These are phyloP conservation scores for Myochromella boudieri DNA, from an alignment of 768 basidiomycete genomes.

Conservation along the genomic window DNA sequence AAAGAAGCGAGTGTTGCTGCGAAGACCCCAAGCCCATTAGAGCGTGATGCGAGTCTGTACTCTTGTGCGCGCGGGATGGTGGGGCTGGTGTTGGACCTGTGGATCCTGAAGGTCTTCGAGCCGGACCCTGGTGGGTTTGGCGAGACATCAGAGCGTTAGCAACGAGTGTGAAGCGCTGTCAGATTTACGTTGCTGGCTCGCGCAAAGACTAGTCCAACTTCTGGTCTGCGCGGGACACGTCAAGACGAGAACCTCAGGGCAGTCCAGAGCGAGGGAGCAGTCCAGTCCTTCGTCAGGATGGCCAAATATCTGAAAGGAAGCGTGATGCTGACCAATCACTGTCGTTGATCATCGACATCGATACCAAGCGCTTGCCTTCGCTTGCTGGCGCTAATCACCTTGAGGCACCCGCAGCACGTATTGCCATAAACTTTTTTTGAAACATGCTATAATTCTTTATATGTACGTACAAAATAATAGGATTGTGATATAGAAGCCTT, in stretches of 20 bases:
- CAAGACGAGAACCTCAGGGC: slow-evolving; percentile 15
- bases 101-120: slow-evolving; percentile 62
- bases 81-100: slow-evolving; percentile 31
- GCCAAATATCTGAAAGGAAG: slow-evolving; percentile 19
- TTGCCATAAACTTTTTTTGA: slow-evolving; percentile 1
- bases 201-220: neutral
- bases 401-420: neutral
- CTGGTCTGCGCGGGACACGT: slow-evolving; percentile 14
- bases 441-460: neutral
- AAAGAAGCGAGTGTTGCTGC: slow-evolving; percentile 33
- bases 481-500: neutral
- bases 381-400: neutral
- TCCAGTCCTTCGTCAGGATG: slow-evolving; percentile 23
- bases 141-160: slow-evolving; percentile 10
- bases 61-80: slow-evolving; percentile 54
- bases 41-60: slow-evolving; percentile 59
- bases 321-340: slow-evolving; percentile 26
- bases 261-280: slow-evolving; percentile 23
- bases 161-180: slow-evolving; percentile 3
- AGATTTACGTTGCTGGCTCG: slow-evolving; percentile 6
- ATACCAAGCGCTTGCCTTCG: too few relatives aligned
- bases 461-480: neutral
- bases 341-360: slow-evolving; percentile 8
- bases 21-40: slow-evolving; percentile 20
- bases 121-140: slow-evolving; percentile 42